A percentile compares a stretch with the other conserved stretches of the same genome.
phyloP scores from a whole-genome alignment of 371 early-diverging fungal genomes.

The Mycotypha africana region DNA sequence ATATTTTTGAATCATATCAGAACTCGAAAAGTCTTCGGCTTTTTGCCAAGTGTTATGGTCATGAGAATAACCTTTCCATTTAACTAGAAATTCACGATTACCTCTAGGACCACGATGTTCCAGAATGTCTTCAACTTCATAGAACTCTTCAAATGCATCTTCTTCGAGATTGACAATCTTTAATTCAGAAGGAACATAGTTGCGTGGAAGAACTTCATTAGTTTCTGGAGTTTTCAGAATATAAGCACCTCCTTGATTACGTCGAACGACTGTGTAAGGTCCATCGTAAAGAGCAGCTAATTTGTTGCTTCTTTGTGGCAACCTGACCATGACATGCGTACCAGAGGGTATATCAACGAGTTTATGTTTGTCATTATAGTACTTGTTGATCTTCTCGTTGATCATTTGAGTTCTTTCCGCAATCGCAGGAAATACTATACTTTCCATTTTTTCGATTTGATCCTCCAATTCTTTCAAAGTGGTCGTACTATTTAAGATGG shows the following conservation, averaged over 20 bases:
- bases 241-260: neutral
- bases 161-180: conserved; percentile 2
- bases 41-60: conserved; percentile 7
- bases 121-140: conserved; percentile 5
- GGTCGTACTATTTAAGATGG: neutral
- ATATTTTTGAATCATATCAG: conserved; percentile 1
- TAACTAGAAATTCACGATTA: conserved; percentile 3
- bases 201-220: neutral
- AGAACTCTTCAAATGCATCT: conserved; percentile 5
- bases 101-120: neutral
- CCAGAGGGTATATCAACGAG: neutral
- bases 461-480: conserved; percentile 2
- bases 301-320: neutral
- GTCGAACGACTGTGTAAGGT: conserved; percentile 5
- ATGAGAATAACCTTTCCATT: conserved; percentile 4
- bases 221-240: neutral
- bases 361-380: neutral
- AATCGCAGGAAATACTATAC: conserved; percentile 17
- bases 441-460: conserved; percentile 12
- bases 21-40: neutral
- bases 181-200: neutral
- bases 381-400: neutral
- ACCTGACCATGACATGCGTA: neutral
- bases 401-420: neutral
- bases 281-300: conserved; percentile 2